These are phyloP conservation scores for Paecilomyces niveus DNA, from an alignment of 2,329 filamentous ascomycete genomes.

Conservation along the genomic window DNA sequence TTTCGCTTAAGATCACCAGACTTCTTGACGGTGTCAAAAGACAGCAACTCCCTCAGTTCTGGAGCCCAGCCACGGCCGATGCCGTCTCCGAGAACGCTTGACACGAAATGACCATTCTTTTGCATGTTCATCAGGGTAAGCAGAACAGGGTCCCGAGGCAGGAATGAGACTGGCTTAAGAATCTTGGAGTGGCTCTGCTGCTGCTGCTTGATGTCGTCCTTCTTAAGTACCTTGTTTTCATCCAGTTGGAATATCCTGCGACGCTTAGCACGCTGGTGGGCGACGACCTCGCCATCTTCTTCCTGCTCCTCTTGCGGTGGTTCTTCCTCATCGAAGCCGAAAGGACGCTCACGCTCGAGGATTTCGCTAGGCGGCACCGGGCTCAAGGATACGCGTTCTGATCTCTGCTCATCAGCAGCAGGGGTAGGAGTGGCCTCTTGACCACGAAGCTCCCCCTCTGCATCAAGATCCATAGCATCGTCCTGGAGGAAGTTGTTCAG, in stretches of 20 bases:
- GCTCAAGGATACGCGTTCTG: constrained; percentile 56
- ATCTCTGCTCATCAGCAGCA: constrained; percentile 38
- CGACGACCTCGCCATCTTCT: constrained; percentile 43
- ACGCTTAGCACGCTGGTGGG: constrained; percentile 68
- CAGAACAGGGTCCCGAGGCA: constrained; percentile 80
- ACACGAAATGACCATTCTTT: constrained; percentile 82
- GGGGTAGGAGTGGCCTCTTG: constrained; percentile 44
- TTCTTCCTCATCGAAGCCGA: constrained; percentile 38
- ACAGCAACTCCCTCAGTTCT: constrained; percentile 87
- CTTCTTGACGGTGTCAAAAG: constrained; percentile 69
- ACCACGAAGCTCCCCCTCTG: constrained; percentile 49
- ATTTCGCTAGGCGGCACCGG: neutral
- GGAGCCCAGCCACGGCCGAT: constrained; percentile 78
- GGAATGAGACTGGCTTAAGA: constrained; percentile 70
- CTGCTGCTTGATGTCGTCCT: constrained; percentile 73
- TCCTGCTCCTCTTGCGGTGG: constrained; percentile 5
- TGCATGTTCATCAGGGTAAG: constrained; percentile 88
- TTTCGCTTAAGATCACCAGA: constrained; percentile 85
- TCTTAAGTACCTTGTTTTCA: constrained; percentile 68
- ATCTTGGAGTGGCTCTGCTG: constrained; percentile 83
- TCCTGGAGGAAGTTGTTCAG: constrained; percentile 51
- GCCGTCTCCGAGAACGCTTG: constrained; percentile 74
- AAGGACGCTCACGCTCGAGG: neutral
- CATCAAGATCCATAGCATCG: constrained; percentile 46
- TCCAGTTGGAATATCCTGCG: constrained; percentile 80